Conservation (phyloP, 495 filamentous ascomycete genomes). For the Pseudomonodictys pantanalensis region DNA sequence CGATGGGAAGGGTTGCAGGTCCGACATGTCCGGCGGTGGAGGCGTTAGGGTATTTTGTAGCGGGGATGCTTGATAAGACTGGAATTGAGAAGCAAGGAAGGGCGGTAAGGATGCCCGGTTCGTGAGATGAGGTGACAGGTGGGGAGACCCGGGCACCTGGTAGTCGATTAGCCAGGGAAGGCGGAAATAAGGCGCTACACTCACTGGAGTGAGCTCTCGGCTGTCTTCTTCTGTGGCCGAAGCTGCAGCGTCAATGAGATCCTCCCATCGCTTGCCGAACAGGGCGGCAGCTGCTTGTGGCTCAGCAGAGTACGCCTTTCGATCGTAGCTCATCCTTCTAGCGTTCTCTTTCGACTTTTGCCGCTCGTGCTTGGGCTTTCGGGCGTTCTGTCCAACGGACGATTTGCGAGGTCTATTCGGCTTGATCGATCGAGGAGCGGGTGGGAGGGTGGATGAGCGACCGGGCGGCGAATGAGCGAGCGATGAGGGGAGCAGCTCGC, state of each 20-base stretch:
- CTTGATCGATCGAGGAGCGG: constrained; percentile 65
- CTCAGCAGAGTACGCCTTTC: constrained; percentile 82
- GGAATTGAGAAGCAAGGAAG: constrained; percentile 56
- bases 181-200: constrained; percentile 27
- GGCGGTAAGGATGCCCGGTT: constrained; percentile 80
- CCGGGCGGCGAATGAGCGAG: constrained; percentile 77
- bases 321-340: constrained; percentile 65
- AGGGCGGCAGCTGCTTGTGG: constrained; percentile 64
- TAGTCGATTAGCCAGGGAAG: constrained; percentile 2
- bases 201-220: constrained; percentile 75
- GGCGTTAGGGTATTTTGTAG: constrained; percentile 81
- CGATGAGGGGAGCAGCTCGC: constrained; percentile 78
- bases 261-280: constrained; percentile 88
- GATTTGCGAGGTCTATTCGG: constrained; percentile 73
- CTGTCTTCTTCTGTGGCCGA: constrained; percentile 92
- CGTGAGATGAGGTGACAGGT: constrained; percentile 59
- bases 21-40: constrained; percentile 60
- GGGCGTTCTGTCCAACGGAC: constrained; percentile 71
- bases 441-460: constrained; percentile 81
- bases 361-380: constrained; percentile 72
- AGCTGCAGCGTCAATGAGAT: constrained; percentile 85
- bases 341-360: constrained; percentile 66
- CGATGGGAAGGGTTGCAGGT: constrained; percentile 72
- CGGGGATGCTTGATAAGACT: constrained; percentile 80
- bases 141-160: constrained; percentile 58